A percentile compares a stretch with the other conserved stretches of the same genome.
Evolutionary conservation across 2,329 filamentous ascomycete genomes (phyloP).

Genomic region (Karstenula rhodostoma): DNA sequence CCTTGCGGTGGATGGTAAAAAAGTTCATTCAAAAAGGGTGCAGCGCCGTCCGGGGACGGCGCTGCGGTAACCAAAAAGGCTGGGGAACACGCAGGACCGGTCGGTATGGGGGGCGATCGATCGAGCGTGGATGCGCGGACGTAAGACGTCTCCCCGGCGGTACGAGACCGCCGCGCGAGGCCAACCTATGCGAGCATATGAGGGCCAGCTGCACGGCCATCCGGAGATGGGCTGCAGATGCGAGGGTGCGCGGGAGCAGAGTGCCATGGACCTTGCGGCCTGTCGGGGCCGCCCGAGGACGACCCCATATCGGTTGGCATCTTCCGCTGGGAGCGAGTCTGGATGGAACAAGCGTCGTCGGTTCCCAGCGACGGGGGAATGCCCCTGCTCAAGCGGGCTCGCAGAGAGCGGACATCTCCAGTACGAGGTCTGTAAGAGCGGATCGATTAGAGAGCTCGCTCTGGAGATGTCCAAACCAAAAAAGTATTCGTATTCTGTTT

Average conservation of each 20-base stretch:
- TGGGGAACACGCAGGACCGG: not conserved
- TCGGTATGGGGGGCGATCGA: not conserved
- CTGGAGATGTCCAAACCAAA: not conserved
- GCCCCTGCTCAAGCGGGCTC: slow-evolving; percentile 32
- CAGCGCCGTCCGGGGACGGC: not conserved
- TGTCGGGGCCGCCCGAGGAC: slow-evolving; percentile 26
- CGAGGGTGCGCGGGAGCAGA: slow-evolving; percentile 28
- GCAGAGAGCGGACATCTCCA: slow-evolving; percentile 4
- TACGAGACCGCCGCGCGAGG: slow-evolving; percentile 1
- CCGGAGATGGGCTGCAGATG: not conserved
- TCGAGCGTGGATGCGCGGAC: slow-evolving; percentile 3
- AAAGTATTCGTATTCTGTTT: not conserved
- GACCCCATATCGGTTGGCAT: slow-evolving; percentile 39
- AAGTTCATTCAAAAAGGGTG: not conserved
- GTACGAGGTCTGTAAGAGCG: slow-evolving; percentile 12
- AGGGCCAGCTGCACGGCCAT: not conserved
- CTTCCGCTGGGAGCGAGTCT: slow-evolving; percentile 32
- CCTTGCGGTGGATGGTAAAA: not conserved
- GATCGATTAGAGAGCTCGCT: not conserved
- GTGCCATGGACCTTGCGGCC: slow-evolving; percentile 39
- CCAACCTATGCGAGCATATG: not conserved
- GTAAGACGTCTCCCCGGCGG: slow-evolving; percentile 6
- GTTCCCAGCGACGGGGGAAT: slow-evolving; percentile 26
- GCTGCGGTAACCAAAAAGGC: not conserved
- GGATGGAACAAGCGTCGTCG: slow-evolving; percentile 28